phyloP scores from a whole-genome alignment of 2,329 filamentous ascomycete species.

The Aspergillus amoenus region DNA sequence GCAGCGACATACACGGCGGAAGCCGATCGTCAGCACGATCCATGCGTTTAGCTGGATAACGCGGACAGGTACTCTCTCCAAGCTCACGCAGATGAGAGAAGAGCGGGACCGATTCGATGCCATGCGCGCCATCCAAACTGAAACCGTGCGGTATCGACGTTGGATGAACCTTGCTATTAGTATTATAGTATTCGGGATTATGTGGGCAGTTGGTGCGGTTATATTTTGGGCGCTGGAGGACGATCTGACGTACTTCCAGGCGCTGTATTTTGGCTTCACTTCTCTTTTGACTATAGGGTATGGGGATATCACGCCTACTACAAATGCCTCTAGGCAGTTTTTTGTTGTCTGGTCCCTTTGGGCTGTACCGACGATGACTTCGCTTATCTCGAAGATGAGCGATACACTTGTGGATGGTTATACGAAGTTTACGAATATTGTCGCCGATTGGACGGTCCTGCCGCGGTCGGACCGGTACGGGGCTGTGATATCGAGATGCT shows the following conservation, averaged over 20 bases:
- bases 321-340: conserved; percentile 76
- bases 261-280: conserved; percentile 83
- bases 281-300: conserved; percentile 84
- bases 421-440: conserved; percentile 59
- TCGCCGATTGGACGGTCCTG: conserved; percentile 67
- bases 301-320: conserved; percentile 74
- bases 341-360: conserved; percentile 93
- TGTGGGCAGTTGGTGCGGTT: conserved; percentile 79
- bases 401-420: conserved; percentile 73
- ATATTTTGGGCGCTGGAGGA: conserved; percentile 67
- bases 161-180: conserved; percentile 75
- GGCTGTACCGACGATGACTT: conserved; percentile 82
- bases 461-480: conserved; percentile 60
- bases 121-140: conserved; percentile 76
- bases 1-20: conserved; percentile 7
- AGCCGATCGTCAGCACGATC: conserved; percentile 25
- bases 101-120: conserved; percentile 71
- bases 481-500: neutral
- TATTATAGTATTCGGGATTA: conserved; percentile 63
- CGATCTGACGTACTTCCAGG: conserved; percentile 67
- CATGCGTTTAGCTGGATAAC: conserved; percentile 12
- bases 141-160: conserved; percentile 63
- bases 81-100: conserved; percentile 59
- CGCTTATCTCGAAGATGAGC: conserved; percentile 79
- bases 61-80: conserved; percentile 28